Percentiles rank a stretch among this genome's conserved stretches.
Evolutionary conservation across 441 rosid genomes (phyloP).

Genomic region (Syzygium malaccense): DNA sequence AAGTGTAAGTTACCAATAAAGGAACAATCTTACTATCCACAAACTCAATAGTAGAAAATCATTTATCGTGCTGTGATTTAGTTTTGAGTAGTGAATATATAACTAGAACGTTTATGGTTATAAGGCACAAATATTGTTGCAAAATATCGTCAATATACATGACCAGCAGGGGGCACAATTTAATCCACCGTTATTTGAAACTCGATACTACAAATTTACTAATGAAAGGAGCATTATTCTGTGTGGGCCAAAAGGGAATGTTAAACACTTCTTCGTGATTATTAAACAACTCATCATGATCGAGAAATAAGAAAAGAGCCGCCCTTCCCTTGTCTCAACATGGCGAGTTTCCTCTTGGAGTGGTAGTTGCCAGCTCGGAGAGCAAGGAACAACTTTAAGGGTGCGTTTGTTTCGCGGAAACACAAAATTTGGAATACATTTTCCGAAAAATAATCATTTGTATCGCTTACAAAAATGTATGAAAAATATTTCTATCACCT

Average conservation of each 20-base stretch:
- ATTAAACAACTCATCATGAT: too few relatives aligned
- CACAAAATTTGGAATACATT: too few relatives aligned
- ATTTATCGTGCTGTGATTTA: too few relatives aligned
- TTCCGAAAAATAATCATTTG: too few relatives aligned
- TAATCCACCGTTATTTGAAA: not conserved
- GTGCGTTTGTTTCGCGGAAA: not conserved
- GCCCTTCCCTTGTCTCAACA: too few relatives aligned
- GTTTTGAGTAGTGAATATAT: not conserved
- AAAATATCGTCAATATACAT: accelerated
- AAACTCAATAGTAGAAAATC: not conserved
- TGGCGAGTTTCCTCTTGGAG: not conserved
- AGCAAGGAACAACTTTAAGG: not conserved
- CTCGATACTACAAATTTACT: not conserved
- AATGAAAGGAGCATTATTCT: not conserved
- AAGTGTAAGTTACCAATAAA: too few relatives aligned
- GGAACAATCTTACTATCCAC: too few relatives aligned
- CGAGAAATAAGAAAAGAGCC: too few relatives aligned
- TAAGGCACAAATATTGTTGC: not conserved
- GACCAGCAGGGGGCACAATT: accelerated
- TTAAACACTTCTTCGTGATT: not conserved
- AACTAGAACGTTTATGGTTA: not conserved
- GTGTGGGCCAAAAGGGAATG: accelerated
- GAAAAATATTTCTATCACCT: too few relatives aligned
- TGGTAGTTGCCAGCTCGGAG: too few relatives aligned
- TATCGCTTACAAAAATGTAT: too few relatives aligned